A percentile compares a stretch with the other conserved stretches of the same genome.
These are phyloP conservation scores for Eucalyptus grandis DNA, from an alignment of 345 rosid species.

Conservation along the genomic window DNA sequence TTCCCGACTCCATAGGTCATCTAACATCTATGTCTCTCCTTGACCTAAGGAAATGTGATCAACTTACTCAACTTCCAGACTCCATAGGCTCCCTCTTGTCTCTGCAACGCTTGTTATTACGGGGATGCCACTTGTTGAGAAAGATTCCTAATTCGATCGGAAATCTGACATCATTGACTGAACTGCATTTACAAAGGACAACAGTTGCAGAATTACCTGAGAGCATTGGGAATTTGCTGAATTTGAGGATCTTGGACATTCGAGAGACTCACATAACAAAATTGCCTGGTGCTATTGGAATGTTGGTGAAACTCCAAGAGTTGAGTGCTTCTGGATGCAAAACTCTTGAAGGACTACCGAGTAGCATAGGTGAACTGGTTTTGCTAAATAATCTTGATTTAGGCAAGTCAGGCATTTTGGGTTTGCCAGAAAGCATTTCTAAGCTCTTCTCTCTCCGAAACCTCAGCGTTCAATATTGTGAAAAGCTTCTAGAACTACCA, in stretches of 20 bases:
- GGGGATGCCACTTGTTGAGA: too few species aligned
- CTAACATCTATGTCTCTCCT: neutral
- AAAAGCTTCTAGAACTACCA: neutral
- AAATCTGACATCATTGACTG: neutral
- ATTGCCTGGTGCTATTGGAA: neutral
- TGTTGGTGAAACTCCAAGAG: too few species aligned
- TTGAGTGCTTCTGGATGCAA: too few species aligned
- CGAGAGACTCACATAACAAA: neutral
- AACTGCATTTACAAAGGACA: neutral
- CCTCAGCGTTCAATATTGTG: neutral
- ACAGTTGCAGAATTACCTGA: neutral
- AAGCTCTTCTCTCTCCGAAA: neutral
- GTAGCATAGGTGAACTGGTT: neutral
- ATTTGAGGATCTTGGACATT: neutral
- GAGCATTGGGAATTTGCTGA: neutral
- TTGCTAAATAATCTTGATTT: too few species aligned
- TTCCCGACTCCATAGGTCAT: neutral
- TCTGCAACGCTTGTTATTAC: too few species aligned
- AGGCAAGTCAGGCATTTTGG: neutral
- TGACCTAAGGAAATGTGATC: neutral
- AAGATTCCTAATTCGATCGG: too few species aligned
- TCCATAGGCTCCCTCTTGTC: neutral
- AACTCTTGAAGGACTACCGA: too few species aligned
- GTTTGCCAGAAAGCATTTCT: neutral
- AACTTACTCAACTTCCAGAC: neutral